phyloP scores from a whole-genome alignment of 495 filamentous ascomycete species.

The Parathielavia hyrcaniae region DNA sequence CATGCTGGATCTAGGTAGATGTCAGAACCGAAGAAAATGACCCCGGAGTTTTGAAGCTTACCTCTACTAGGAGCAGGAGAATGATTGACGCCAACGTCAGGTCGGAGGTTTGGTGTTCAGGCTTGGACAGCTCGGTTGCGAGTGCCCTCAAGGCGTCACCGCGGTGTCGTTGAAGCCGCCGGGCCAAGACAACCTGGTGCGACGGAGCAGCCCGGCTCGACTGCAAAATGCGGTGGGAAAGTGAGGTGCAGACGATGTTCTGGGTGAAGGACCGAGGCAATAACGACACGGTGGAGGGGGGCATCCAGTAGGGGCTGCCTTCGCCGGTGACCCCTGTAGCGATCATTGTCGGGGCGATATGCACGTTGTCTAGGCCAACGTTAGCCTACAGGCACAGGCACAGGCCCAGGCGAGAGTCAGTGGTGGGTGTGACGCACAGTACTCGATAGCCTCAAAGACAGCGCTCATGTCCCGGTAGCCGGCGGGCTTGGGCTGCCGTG shows the following conservation, averaged over 20 bases:
- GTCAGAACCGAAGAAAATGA: neutral
- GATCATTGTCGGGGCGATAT: neutral
- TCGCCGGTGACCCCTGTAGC: neutral
- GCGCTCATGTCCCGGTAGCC: neutral
- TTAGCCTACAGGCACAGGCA: neutral
- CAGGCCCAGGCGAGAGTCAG: neutral
- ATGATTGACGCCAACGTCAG: neutral
- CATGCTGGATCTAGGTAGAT: constrained; percentile 3
- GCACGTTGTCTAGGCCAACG: neutral
- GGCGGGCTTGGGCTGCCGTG: neutral
- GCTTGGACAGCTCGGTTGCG: neutral
- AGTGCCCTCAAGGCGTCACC: neutral
- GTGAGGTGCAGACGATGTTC: constrained; percentile 6
- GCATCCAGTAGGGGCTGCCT: constrained; percentile 7
- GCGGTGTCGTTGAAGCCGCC: constrained; percentile 3
- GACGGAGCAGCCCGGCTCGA: neutral
- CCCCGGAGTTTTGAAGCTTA: neutral
- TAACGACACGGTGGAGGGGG: neutral
- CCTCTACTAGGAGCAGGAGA: constrained; percentile 3
- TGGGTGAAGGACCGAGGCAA: constrained; percentile 1
- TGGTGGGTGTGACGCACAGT: constrained; percentile 2
- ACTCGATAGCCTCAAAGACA: constrained; percentile 6
- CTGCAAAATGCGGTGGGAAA: constrained; percentile 11
- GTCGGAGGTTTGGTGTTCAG: neutral
- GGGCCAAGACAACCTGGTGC: neutral